phyloP scores from a whole-genome alignment of 2,329 filamentous ascomycete species.

The Myriosclerotinia scirpicola region DNA sequence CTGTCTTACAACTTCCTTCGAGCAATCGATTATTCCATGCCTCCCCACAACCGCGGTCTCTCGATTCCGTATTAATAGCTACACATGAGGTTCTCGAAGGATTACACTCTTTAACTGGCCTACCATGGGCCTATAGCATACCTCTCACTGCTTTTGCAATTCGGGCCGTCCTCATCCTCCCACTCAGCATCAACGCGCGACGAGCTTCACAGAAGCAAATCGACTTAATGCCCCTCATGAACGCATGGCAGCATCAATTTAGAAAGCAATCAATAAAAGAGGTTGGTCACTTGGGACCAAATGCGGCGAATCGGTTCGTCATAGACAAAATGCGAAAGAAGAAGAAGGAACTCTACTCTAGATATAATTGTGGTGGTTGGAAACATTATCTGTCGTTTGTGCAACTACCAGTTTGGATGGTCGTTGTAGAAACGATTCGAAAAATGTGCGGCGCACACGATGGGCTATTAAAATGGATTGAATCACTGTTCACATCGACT shows the following conservation, averaged over 20 bases:
- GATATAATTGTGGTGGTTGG: slow-evolving; percentile 42
- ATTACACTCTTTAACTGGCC: slow-evolving; percentile 50
- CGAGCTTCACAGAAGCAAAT: slow-evolving; percentile 44
- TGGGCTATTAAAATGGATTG: slow-evolving; percentile 45
- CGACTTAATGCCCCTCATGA: slow-evolving; percentile 46
- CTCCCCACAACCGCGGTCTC: slow-evolving; percentile 44
- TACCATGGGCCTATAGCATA: slow-evolving; percentile 56
- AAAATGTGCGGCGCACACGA: slow-evolving; percentile 47
- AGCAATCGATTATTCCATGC: slow-evolving; percentile 51
- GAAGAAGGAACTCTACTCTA: slow-evolving; percentile 38
- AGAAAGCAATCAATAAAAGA: slow-evolving; percentile 35
- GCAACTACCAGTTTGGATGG: slow-evolving; percentile 49
- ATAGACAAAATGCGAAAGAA: slow-evolving; percentile 35
- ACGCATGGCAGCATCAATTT: slow-evolving; percentile 42
- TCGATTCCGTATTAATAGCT: slow-evolving; percentile 46
- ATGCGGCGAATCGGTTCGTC: slow-evolving; percentile 25
- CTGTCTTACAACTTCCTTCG: slow-evolving; percentile 33
- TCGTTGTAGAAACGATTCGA: slow-evolving; percentile 49
- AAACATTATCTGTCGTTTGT: slow-evolving; percentile 41
- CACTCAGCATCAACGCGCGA: slow-evolving; percentile 48
- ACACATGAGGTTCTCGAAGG: slow-evolving; percentile 49
- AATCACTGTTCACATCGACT: slow-evolving; percentile 16
- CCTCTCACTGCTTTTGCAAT: slow-evolving; percentile 55
- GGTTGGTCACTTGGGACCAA: slow-evolving; percentile 34
- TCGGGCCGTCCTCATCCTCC: slow-evolving; percentile 49